Evolutionary conservation across 371 early-diverging fungal species (phyloP).

Genomic region (Mortierella sp.): DNA sequence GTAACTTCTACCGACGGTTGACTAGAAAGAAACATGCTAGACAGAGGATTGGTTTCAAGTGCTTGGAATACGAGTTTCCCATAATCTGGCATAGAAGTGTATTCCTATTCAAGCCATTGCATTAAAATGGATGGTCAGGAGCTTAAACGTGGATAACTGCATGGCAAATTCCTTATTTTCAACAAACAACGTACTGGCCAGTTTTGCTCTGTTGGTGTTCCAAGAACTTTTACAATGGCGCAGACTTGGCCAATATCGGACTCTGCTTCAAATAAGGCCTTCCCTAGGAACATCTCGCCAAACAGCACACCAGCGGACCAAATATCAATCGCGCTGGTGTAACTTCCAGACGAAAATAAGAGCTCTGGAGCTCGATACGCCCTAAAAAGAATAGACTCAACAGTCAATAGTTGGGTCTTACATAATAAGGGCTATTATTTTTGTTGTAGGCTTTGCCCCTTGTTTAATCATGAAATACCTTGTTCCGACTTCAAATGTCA

Average conservation of each 20-base stretch:
- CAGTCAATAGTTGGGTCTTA: background rate
- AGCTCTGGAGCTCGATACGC: conserved; percentile 75
- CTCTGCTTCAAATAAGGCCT: conserved; percentile 72
- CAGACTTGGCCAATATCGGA: conserved; percentile 72
- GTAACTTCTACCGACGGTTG: background rate
- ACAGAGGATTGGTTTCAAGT: conserved; percentile 21
- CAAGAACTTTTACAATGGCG: conserved; percentile 71
- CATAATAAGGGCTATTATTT: background rate
- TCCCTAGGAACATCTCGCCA: conserved; percentile 63
- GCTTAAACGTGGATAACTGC: too few species aligned
- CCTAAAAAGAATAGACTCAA: conserved; percentile 20
- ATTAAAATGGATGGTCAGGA: background rate
- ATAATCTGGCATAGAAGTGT: conserved; percentile 39
- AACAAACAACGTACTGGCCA: conserved; percentile 52
- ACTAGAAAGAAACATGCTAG: conserved; percentile 16
- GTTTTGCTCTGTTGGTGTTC: conserved; percentile 56
- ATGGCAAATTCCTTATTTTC: background rate
- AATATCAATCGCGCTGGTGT: conserved; percentile 53
- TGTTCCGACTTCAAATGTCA: conserved; percentile 65
- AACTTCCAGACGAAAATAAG: conserved; percentile 60
- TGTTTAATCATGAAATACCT: conserved; percentile 26
- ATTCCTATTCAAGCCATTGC: conserved; percentile 27
- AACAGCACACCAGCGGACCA: conserved; percentile 55
- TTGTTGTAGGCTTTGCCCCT: background rate
- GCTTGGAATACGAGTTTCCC: conserved; percentile 50